Conservation (phyloP, 2,329 filamentous ascomycete genomes). For the Penicillium sp. region DNA sequence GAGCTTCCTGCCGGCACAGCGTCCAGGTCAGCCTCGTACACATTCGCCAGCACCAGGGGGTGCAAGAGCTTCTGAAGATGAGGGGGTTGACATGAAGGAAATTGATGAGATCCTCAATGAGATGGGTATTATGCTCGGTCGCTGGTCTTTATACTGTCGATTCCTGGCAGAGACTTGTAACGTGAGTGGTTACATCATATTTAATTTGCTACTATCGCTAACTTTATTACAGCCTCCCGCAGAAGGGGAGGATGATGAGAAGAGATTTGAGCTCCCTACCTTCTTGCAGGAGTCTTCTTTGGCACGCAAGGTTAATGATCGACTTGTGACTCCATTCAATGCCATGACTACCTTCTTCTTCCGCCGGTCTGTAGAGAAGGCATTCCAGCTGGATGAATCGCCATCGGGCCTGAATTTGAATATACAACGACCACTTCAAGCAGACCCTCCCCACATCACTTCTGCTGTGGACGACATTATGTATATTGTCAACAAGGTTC, state of each 20-base stretch:
- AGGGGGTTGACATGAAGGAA: slow-evolving; percentile 94
- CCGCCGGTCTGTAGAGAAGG: slow-evolving; percentile 91
- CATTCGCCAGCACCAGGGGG: slow-evolving; percentile 71
- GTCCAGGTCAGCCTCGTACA: slow-evolving; percentile 66
- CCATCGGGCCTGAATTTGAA: slow-evolving; percentile 78
- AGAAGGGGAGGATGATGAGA: slow-evolving; percentile 55
- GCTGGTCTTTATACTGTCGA: slow-evolving; percentile 88
- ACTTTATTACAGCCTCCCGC: slow-evolving; percentile 7
- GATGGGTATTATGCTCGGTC: slow-evolving; percentile 85
- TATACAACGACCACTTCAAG: slow-evolving; percentile 67
- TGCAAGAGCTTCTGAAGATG: slow-evolving; percentile 73
- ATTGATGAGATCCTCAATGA: slow-evolving; percentile 85
- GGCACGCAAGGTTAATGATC: slow-evolving; percentile 72
- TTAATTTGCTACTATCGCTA: neutral
- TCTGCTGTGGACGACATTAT: slow-evolving; percentile 97
- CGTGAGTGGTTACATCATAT: slow-evolving; percentile 51
- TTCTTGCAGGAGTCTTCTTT: slow-evolving; percentile 79
- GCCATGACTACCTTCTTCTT: slow-evolving; percentile 95
- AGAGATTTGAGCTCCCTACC: slow-evolving; percentile 65
- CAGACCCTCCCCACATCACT: slow-evolving; percentile 86
- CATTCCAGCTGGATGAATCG: slow-evolving; percentile 92
- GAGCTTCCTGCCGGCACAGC: slow-evolving; percentile 78
- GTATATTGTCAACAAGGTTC: slow-evolving; percentile 94
- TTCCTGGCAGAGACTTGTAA: slow-evolving; percentile 86
- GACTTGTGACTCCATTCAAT: slow-evolving; percentile 80